Conservation (phyloP, 2,329 filamentous ascomycete species). For the Dryadomyces quercus-mongolicae region DNA sequence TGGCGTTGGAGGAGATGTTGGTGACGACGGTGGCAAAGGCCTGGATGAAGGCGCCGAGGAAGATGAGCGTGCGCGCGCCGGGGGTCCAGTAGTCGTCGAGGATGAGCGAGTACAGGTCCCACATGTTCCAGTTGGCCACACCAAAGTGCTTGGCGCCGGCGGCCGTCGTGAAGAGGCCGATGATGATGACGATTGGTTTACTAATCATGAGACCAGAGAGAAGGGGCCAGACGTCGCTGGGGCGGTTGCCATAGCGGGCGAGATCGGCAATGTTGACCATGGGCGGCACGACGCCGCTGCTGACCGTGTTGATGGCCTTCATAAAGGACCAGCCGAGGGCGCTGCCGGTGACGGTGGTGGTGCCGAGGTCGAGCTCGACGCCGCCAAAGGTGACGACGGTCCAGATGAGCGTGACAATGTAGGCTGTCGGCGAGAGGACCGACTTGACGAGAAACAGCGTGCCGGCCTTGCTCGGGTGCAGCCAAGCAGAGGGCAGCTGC, state of each 20-base stretch:
- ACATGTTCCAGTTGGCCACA: constrained; percentile 15
- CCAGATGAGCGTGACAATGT: constrained; percentile 14
- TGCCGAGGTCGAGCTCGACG: constrained; percentile 13
- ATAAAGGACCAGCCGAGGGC: constrained; percentile 17
- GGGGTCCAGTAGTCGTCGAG: constrained; percentile 11
- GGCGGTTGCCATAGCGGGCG: constrained; percentile 9
- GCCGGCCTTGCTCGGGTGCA: constrained; percentile 23
- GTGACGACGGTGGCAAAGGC: constrained; percentile 13
- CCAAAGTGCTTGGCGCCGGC: constrained; percentile 28
- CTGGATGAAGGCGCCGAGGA: constrained; percentile 11
- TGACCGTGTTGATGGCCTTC: constrained; percentile 16
- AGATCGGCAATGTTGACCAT: constrained; percentile 5
- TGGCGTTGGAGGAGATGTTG: constrained; percentile 18
- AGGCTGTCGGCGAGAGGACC: constrained; percentile 17
- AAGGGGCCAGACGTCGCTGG: constrained; percentile 17
- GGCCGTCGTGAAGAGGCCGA: constrained; percentile 29
- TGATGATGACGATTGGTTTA: constrained; percentile 26
- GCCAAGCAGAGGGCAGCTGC: constrained; percentile 18
- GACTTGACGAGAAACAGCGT: constrained; percentile 19
- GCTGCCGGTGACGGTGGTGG: not conserved
- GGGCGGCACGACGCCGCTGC: constrained; percentile 14
- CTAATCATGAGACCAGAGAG: constrained; percentile 28
- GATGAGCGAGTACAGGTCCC: constrained; percentile 12
- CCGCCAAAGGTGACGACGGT: constrained; percentile 26
- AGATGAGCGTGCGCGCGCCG: constrained; percentile 9